Conservation (phyloP, 495 filamentous ascomycete species). For the Xylaria bambusicola region DNA sequence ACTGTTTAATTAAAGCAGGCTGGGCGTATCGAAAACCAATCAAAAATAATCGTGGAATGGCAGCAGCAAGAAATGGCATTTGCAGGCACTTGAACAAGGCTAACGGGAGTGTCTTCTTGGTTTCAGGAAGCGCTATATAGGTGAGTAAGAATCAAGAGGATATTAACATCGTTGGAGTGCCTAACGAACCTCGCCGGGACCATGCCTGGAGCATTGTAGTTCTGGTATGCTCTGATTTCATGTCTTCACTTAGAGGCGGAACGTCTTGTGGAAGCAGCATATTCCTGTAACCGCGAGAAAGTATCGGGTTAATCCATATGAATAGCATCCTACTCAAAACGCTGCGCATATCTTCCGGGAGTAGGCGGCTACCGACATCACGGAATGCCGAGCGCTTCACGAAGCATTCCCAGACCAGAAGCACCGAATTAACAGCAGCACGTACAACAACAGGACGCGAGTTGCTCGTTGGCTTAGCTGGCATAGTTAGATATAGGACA, state of each 20-base stretch:
- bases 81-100: constrained; percentile 50
- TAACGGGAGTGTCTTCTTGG: constrained; percentile 46
- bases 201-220: constrained; percentile 40
- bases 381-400: no score
- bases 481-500: no score
- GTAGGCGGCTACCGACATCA: constrained; percentile 13
- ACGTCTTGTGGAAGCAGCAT: constrained; percentile 50
- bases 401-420: no score
- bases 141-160: constrained; percentile 8
- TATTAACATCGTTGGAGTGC: background rate
- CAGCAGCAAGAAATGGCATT: constrained; percentile 48
- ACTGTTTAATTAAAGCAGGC: constrained; percentile 59
- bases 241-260: constrained; percentile 40
- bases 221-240: constrained; percentile 44
- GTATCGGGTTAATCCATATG: constrained; percentile 63
- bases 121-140: constrained; percentile 32
- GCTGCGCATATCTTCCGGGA: constrained; percentile 52
- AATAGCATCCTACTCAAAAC: constrained; percentile 50
- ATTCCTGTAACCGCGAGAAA: constrained; percentile 51
- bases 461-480: no score
- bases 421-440: no score
- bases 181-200: constrained; percentile 31
- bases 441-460: no score
- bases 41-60: constrained; percentile 57
- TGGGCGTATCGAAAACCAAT: constrained; percentile 64